Evolutionary conservation across 2,329 filamentous ascomycete species (phyloP).

Genomic region (Stemphylium lycopersici): DNA sequence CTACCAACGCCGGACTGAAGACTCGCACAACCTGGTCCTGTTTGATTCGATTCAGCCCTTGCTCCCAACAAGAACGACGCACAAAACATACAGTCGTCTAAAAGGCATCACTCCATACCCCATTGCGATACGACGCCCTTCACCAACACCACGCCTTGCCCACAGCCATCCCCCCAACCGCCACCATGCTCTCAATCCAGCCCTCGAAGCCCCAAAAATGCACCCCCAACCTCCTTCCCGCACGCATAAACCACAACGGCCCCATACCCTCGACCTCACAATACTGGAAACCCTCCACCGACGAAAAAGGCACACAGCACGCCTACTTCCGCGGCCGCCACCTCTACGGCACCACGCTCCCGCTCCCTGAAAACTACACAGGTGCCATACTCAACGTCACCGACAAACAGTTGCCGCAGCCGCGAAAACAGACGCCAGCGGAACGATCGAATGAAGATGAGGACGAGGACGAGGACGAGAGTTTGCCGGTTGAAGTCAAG

Average conservation of each 20-base stretch:
- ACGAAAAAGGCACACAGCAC: constrained; percentile 33
- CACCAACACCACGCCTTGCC: background rate
- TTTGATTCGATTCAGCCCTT: no score
- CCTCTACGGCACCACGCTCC: constrained; percentile 70
- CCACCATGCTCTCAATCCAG: constrained; percentile 55
- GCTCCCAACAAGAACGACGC: background rate
- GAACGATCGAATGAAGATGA: constrained; percentile 16
- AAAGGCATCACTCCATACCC: background rate
- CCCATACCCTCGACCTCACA: constrained; percentile 66
- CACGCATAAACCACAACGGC: constrained; percentile 79
- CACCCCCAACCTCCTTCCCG: constrained; percentile 77
- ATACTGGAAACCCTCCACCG: constrained; percentile 71
- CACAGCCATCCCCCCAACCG: background rate
- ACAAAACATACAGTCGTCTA: background rate
- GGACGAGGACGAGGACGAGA: constrained; percentile 19
- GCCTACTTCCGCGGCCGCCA: constrained; percentile 70
- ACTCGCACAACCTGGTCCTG: no score
- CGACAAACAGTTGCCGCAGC: constrained; percentile 29
- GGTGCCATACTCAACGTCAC: constrained; percentile 51
- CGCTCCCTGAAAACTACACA: constrained; percentile 73
- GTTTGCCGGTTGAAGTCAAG: constrained; percentile 35
- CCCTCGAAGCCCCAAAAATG: constrained; percentile 47
- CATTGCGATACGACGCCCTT: no score
- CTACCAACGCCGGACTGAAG: no score
- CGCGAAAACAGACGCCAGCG: background rate